Evolutionary conservation across 23 red algal genomes (phyloP), one percentile per base, ranked within the genome.

Genomic region (Gracilaria gracilis): DNA sequence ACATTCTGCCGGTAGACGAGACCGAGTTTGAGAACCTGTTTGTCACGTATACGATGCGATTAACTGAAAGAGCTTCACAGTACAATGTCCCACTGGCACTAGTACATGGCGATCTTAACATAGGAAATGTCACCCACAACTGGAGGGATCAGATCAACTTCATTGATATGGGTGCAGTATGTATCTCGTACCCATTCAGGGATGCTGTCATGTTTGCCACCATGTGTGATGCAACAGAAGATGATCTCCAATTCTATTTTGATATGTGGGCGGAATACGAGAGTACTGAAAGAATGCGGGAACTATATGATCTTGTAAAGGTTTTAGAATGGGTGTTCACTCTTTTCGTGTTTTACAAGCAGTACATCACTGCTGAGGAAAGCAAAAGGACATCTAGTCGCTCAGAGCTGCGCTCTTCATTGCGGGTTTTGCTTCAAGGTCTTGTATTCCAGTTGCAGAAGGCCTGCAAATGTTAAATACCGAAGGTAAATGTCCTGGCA

Each of bases 61-160:
- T 82, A 9, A 64, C 34, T 16, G 36, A 47, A 0, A 5, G 1
- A 47, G 14, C n/a, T 1, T 61, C 54, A 7, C 16, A 16, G 8
- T 82, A 44, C 58, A 64, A 64, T 4, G 33, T 82, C 5, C 79
- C 79, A 48, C 9, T 82, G 34, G 16, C 79, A 5, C 46, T 82
- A 0, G 79, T 82, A 17, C 79, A 82, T 25, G 79, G 79, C 2
- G 79, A 82, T 62, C 17, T 82, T 7, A 36, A 24, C 33, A 53
- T 54, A 2, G 53, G 1, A 0, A 82, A 64, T 47, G 38, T 82
- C 27, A 38, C 37, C 4, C 1, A 24, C 13, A 38, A 37, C 11
- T 1, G 7, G 8, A 0, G 6, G 1, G 38, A 61, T n/a, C 25
- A 65, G 9, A n/a, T 82, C 7, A 37, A 34, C 38, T 64, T 82